These are phyloP conservation scores for Flueggea neowawraea DNA, from an alignment of 441 rosid genomes.

Conservation along the genomic window DNA sequence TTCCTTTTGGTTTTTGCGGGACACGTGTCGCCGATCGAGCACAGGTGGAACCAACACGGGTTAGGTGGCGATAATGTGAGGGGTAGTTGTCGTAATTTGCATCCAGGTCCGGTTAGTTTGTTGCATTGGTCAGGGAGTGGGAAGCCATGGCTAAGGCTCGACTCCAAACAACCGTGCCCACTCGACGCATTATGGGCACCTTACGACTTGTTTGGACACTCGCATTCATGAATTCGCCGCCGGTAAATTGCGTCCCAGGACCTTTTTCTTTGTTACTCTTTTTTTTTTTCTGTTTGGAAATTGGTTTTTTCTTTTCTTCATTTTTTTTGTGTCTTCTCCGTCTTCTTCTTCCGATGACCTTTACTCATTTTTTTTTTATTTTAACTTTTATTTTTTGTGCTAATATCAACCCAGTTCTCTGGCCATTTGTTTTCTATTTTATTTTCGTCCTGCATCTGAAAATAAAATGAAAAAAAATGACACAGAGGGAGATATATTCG, in stretches of 20 bases:
- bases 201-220: slow-evolving; percentile 63
- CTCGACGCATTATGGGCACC: slow-evolving; percentile 77
- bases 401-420: slow-evolving; percentile 22
- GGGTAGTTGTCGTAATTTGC: slow-evolving; percentile 86
- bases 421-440: slow-evolving; percentile 25
- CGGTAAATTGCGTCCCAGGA: slow-evolving; percentile 36
- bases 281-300: neutral
- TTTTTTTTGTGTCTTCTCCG: neutral
- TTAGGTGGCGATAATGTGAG: slow-evolving; percentile 84
- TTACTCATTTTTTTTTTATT: slow-evolving; percentile 6
- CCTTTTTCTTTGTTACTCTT: slow-evolving; percentile 8
- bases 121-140: slow-evolving; percentile 98
- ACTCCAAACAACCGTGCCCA: slow-evolving; percentile 67
- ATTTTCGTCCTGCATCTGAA: slow-evolving; percentile 20
- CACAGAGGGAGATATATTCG: slow-evolving; percentile 8
- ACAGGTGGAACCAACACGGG: slow-evolving; percentile 93
- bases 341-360: neutral
- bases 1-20: slow-evolving; percentile 77
- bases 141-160: slow-evolving; percentile 86
- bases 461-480: slow-evolving; percentile 13
- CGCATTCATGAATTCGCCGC: slow-evolving; percentile 30
- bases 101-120: slow-evolving; percentile 84
- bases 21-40: slow-evolving; percentile 79
- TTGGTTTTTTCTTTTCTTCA: neutral
- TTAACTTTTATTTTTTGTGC: slow-evolving; percentile 9